phyloP scores from a whole-genome alignment of 2,329 filamentous ascomycete species.

The Diplocarpon rosae region DNA sequence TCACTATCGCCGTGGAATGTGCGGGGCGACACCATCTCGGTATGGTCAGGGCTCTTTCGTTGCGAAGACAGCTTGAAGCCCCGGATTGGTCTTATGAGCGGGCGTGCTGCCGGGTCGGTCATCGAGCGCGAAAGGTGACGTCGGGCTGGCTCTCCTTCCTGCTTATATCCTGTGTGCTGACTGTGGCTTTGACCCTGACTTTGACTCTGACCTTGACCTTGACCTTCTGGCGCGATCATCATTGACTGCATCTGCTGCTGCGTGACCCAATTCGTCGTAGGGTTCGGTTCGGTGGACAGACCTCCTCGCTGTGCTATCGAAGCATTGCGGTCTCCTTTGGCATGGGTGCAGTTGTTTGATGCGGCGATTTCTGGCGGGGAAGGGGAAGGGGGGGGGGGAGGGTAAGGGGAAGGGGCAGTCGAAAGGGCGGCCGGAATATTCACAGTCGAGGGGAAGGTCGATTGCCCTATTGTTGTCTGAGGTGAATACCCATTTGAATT shows the following conservation, averaged over 20 bases:
- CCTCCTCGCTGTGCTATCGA: conserved; percentile 11
- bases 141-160: neutral
- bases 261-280: conserved; percentile 23
- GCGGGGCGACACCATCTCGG: conserved; percentile 19
- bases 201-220: neutral
- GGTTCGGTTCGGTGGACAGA: conserved; percentile 6
- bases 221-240: conserved; percentile 3
- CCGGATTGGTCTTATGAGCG: conserved; percentile 23
- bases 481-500: neutral
- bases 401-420: neutral
- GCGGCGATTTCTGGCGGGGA: too few species aligned
- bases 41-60: conserved; percentile 8
- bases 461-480: neutral
- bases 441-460: neutral
- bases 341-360: too few species aligned
- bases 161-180: neutral
- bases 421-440: neutral
- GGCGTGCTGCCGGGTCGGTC: conserved; percentile 9
- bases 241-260: conserved; percentile 21
- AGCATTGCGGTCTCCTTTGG: too few species aligned
- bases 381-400: too few species aligned
- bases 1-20: conserved; percentile 19
- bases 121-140: conserved; percentile 7
- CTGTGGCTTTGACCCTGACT: too few species aligned
- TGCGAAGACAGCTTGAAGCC: conserved; percentile 22